These are phyloP conservation scores for Spatholobus suberectus DNA, from an alignment of 306 rosid species.

Conservation along the genomic window DNA sequence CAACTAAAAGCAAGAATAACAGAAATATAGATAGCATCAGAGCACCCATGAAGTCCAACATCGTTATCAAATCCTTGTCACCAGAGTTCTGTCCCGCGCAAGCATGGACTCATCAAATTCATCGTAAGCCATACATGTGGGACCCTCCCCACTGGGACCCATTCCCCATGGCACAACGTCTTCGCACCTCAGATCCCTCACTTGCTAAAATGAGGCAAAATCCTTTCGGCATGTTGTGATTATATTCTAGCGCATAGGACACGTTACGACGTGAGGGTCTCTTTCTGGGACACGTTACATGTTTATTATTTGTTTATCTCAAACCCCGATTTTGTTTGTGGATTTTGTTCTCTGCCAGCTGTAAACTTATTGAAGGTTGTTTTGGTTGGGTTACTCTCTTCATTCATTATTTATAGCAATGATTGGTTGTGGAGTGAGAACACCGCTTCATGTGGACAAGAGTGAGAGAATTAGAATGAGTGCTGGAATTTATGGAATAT, in stretches of 20 bases:
- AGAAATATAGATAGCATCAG: neutral
- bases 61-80: conserved; percentile 30
- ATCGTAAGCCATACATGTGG: conserved; percentile 24
- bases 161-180: neutral
- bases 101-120: conserved; percentile 7
- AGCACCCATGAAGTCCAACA: neutral
- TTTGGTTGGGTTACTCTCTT: neutral
- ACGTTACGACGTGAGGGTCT: conserved; percentile 6
- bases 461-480: neutral
- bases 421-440: conserved; percentile 33
- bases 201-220: neutral
- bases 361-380: neutral
- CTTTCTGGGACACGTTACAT: conserved; percentile 15
- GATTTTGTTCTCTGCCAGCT: neutral
- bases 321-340: neutral
- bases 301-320: neutral
- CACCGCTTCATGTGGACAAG: neutral
- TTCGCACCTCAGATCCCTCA: neutral
- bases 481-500: neutral
- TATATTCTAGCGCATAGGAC: conserved; percentile 8
- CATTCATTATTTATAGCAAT: conserved; percentile 22
- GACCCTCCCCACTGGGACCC: conserved; percentile 26
- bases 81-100: conserved; percentile 16
- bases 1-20: neutral
- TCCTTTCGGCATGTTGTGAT: neutral